These are phyloP conservation scores for Amanita inopinata DNA, from an alignment of 768 basidiomycete species.

Conservation along the genomic window DNA sequence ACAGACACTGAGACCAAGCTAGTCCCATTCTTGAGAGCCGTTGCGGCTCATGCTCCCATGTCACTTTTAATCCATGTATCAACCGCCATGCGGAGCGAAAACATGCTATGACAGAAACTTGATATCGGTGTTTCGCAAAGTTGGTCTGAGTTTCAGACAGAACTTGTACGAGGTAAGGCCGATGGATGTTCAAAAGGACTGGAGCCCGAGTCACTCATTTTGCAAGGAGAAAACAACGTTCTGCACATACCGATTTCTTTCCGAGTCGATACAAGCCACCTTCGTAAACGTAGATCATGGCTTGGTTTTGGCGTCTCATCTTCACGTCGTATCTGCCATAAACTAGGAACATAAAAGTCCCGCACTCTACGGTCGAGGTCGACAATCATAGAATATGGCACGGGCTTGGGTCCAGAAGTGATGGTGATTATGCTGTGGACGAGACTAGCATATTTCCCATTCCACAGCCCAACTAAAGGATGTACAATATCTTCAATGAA, in stretches of 20 bases:
- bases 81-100: conserved; percentile 67
- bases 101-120: conserved; percentile 61
- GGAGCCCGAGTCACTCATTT: background rate
- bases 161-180: conserved; percentile 59
- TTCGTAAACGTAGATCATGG: conserved; percentile 26
- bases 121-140: conserved; percentile 49
- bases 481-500: no score
- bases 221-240: background rate
- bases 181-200: conserved; percentile 59
- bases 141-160: conserved; percentile 50
- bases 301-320: conserved; percentile 13
- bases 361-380: conserved; percentile 53
- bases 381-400: conserved; percentile 41
- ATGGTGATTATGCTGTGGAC: conserved; percentile 40
- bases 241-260: conserved; percentile 40
- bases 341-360: conserved; percentile 43
- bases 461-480: conserved; percentile 46
- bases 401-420: conserved; percentile 43
- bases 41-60: conserved; percentile 30
- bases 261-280: conserved; percentile 30
- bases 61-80: conserved; percentile 37
- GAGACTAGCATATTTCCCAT: conserved; percentile 42
- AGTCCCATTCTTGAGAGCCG: conserved; percentile 36
- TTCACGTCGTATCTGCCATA: conserved; percentile 30
- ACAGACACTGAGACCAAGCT: conserved; percentile 59